Base-by-base conservation (phyloP, 495 filamentous ascomycete species). In the Neurospora sp. region DNA sequence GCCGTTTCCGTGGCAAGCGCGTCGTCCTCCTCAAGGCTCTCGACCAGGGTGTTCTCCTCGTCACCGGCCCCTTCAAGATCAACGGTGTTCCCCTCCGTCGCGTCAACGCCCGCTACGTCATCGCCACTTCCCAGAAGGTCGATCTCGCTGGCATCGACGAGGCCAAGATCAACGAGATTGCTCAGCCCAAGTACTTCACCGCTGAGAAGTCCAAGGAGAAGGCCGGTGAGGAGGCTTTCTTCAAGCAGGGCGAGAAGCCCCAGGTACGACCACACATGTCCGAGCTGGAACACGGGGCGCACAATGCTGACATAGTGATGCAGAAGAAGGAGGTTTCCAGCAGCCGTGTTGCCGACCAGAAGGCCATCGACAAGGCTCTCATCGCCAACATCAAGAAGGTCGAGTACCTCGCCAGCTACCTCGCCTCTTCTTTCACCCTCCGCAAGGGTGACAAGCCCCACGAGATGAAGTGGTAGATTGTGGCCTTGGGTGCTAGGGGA, bases 1-100 rank as follows among this genome's bases (percentile, higher is more conserved):
- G 96, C 80, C 96, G 96, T 82, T 99, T 98, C 93, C 96, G 96
- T 80, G 96, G 96, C 88, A 98, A 98, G 93, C 96, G 96, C 83
- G 96, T 99, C 81, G 88, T 99, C 82, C 94, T 97, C 84, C 93
- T 99, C 84, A 98, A 98, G 90, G 88, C 91, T 86, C 94, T 99
- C 82, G 86, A 91, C 80, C 92, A 97, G 87, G 96, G 96, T 85
- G 93, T 98, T 76, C 94, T 99, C 82, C 93, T 99, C 81, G 93
- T 99, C 78, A 99, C 96, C 81, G 96, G 96, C 78, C 96, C 96
- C 81, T 99, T 98, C 92, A 98, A 97, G 91, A 91, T 98, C 88
- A 99, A 99, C 87, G 96, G 96, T 86, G 96, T 99, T 75, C 96
- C 96, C 75, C 92, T 99, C 80, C 91, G 96, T 84, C 90, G 96